These are phyloP conservation scores for Phytophthora citricola DNA, from an alignment of 352 stramenopile genomes.

Conservation along the genomic window DNA sequence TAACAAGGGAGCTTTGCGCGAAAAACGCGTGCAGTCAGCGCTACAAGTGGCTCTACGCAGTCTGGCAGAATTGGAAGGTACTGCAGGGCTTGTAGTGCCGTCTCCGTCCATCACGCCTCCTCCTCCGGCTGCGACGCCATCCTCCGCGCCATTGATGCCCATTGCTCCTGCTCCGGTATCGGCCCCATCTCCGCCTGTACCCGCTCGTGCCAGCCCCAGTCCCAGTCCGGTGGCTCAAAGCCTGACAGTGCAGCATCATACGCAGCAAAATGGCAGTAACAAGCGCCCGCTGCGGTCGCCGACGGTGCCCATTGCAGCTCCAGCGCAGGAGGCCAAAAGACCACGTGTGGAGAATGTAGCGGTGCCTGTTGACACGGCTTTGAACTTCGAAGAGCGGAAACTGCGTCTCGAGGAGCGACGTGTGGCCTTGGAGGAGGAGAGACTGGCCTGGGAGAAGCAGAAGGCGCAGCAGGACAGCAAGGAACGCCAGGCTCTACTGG, in stretches of 20 bases:
- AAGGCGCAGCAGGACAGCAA: slow-evolving; percentile 34
- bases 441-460: slow-evolving; percentile 43
- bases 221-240: slow-evolving; percentile 17
- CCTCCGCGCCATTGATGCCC: slow-evolving; percentile 24
- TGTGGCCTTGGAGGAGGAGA: slow-evolving; percentile 43
- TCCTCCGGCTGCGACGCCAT: slow-evolving; percentile 5
- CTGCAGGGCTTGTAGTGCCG: slow-evolving; percentile 6
- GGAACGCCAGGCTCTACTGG: slow-evolving; percentile 45
- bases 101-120: slow-evolving; percentile 7
- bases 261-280: slow-evolving; percentile 37
- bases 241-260: slow-evolving; percentile 16
- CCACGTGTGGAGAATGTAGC: slow-evolving; percentile 20
- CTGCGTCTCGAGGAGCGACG: slow-evolving; percentile 42
- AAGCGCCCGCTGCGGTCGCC: slow-evolving; percentile 31
- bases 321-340: slow-evolving; percentile 27
- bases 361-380: slow-evolving; percentile 9
- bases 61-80: slow-evolving; percentile 32
- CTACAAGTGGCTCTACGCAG: slow-evolving; percentile 33
- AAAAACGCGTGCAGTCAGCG: slow-evolving; percentile 44
- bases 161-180: slow-evolving; percentile 36
- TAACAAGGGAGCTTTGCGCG: slow-evolving; percentile 44
- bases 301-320: slow-evolving; percentile 3
- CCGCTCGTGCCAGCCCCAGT: slow-evolving; percentile 20
- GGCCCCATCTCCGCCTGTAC: not conserved
- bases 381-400: slow-evolving; percentile 38